Conservation (phyloP, 148 eudicot genomes). For the Fagopyrum tataricum region DNA sequence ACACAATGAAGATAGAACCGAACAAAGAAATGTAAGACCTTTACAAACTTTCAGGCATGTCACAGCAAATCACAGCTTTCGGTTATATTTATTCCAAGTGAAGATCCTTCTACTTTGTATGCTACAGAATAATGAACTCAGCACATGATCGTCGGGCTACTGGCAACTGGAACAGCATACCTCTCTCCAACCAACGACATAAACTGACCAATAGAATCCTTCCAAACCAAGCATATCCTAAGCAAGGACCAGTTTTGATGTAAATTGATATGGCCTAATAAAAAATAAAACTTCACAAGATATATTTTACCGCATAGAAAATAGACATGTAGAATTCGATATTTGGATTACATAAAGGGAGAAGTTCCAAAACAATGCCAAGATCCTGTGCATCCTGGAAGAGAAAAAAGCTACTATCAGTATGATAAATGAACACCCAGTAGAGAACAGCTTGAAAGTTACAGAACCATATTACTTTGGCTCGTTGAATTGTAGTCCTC, state of each 20-base stretch:
- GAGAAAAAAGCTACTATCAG: constrained; percentile 1
- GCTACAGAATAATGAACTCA: background rate
- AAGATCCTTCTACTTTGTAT: background rate
- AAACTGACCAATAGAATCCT: constrained; percentile 55
- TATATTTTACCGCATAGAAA: constrained; percentile 68
- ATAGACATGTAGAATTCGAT: constrained; percentile 61
- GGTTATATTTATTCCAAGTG: background rate
- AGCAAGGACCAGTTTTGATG: constrained; percentile 12
- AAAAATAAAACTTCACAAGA: background rate
- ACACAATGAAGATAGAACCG: background rate
- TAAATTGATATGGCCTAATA: background rate
- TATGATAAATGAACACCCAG: background rate
- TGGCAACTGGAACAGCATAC: constrained; percentile 26
- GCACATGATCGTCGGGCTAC: background rate
- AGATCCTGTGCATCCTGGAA: constrained; percentile 97
- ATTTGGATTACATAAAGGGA: constrained; percentile 64
- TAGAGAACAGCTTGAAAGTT: background rate
- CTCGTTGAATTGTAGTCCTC: constrained; percentile 94
- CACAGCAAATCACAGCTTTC: background rate
- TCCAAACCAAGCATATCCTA: constrained; percentile 94
- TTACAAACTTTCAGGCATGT: background rate
- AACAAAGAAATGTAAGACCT: background rate
- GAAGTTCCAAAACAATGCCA: constrained; percentile 84
- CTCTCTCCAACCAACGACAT: constrained; percentile 64
- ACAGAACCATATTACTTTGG: constrained; percentile 13